Conservation (phyloP, 352 stramenopile species). For the Globisporangium polare region DNA sequence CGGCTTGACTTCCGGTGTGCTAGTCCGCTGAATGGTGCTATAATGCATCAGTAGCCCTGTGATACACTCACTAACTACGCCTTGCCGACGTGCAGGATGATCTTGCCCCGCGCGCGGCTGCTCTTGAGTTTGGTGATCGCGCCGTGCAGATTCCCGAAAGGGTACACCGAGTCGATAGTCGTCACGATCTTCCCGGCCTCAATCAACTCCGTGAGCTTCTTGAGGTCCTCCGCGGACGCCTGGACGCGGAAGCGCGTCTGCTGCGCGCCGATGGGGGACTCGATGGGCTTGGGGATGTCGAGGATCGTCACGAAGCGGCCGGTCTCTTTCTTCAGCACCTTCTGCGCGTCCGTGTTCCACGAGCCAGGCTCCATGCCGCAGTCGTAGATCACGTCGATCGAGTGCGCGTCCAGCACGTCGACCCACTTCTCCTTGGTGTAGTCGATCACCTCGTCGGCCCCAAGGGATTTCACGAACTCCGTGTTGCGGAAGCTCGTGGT, state of each 20-base stretch:
- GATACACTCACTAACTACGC: not conserved
- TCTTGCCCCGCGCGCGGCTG: constrained; percentile 44
- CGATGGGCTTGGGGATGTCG: constrained; percentile 31
- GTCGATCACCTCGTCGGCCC: constrained; percentile 40
- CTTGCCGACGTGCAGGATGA: constrained; percentile 36
- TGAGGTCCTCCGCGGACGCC: constrained; percentile 25
- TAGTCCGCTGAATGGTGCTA: not conserved
- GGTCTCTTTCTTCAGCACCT: not conserved
- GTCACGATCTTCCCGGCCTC: constrained; percentile 28
- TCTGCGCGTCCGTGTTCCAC: not conserved
- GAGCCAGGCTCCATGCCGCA: not conserved
- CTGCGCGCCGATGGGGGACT: constrained; percentile 48
- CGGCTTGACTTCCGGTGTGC: no score
- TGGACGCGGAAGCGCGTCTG: constrained; percentile 16
- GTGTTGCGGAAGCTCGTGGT: constrained; percentile 53
- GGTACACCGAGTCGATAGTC: constrained; percentile 29
- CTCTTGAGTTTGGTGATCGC: constrained; percentile 35
- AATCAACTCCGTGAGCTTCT: constrained; percentile 31
- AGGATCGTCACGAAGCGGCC: constrained; percentile 17
- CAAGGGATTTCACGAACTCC: constrained; percentile 35
- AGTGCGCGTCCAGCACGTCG: constrained; percentile 14
- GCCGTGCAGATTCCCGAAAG: constrained; percentile 36
- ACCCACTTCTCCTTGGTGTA: constrained; percentile 36
- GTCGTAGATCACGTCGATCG: constrained; percentile 22
- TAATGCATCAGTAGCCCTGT: no score